Evolutionary conservation across 805 yeast genomes (phyloP), one percentile per base, ranked within the genome.

Genomic region (Vanderwaltozyma verrucispora): DNA sequence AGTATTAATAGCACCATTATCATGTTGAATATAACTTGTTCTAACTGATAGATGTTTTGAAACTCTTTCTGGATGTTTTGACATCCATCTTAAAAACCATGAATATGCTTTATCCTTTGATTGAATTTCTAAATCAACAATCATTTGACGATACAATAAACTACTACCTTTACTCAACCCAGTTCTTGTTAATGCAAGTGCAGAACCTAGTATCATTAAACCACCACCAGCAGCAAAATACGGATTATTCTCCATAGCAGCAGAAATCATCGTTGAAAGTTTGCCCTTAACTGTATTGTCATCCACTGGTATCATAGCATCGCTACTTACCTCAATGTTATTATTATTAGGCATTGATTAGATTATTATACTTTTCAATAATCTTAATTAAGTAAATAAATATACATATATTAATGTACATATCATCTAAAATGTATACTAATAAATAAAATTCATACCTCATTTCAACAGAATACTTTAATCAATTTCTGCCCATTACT

Each of bases 221-320:
- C 98, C 98, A 50, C 96, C 96, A 52, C 98, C 98, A 0, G 97
- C 98, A 1, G 96, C 92, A 65, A 92, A 89, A 59, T 86, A 87
- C n/a, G 96, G 97, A 56, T 89, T 89, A 27, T 74, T 71, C 17
- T 69, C 69, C 41, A 82, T 65, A 2, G 76, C 72, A 38, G 74
- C 76, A 30, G 71, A 60, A 49, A 75, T 61, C 4, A 77, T 60
- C 40, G 43, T 45, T 1, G 53, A 44, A 1, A 64, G 55, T 50
- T 59, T 55, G 1, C 64, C 61, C 16, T 45, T 41, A 24, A 53
- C 24, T 1, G 56, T 46, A 9, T 56, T 55, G 29, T 40, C 30
- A 17, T 16, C 21, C 17, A n/a, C 17, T 14, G 17, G 4, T n/a
- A 9, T 18, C 4, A 8, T 28, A 18, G 31, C 21, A 12, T 4